Evolutionary conservation across 768 basidiomycete species (phyloP).

Genomic region (Sistotremastrum niveocremeum): DNA sequence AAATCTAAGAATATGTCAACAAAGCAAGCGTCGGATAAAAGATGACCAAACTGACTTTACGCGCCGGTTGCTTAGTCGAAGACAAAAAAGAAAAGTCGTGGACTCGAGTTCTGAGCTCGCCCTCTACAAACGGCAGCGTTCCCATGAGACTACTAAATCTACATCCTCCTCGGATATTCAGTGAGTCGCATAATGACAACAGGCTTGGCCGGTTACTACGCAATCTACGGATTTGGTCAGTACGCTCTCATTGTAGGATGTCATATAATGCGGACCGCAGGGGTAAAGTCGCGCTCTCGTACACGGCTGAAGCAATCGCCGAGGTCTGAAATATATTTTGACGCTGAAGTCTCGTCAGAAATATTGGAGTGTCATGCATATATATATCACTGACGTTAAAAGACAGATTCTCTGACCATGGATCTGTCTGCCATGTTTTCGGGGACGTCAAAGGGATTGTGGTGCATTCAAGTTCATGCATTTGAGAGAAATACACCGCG

Average conservation of each 20-base stretch:
- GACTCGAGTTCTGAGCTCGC: neutral
- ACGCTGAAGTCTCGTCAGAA: slow-evolving; percentile 10
- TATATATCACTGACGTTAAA: slow-evolving; percentile 15
- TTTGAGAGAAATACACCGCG: slow-evolving; percentile 36
- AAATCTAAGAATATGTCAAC: no score
- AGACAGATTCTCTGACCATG: slow-evolving; percentile 14
- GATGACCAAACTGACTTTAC: no score
- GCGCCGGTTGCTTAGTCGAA: neutral
- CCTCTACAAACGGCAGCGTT: slow-evolving; percentile 3
- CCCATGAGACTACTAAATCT: neutral
- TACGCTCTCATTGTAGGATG: slow-evolving; percentile 2
- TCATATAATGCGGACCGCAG: slow-evolving; percentile 29
- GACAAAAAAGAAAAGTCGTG: slow-evolving; percentile 14
- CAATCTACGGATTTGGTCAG: slow-evolving; percentile 15
- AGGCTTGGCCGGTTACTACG: slow-evolving; percentile 4
- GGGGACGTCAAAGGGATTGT: slow-evolving; percentile 38
- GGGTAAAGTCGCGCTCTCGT: slow-evolving; percentile 47
- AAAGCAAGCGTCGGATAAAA: no score
- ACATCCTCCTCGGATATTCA: neutral
- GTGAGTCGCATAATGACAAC: neutral
- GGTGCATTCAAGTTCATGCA: slow-evolving; percentile 36
- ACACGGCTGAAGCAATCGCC: slow-evolving; percentile 42
- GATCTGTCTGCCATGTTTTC: slow-evolving; percentile 25
- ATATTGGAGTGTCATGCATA: slow-evolving; percentile 13
- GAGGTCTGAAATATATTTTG: slow-evolving; percentile 35